phyloP scores from a whole-genome alignment of 176 grass and related monocot species.

The Lolium multiflorum region DNA sequence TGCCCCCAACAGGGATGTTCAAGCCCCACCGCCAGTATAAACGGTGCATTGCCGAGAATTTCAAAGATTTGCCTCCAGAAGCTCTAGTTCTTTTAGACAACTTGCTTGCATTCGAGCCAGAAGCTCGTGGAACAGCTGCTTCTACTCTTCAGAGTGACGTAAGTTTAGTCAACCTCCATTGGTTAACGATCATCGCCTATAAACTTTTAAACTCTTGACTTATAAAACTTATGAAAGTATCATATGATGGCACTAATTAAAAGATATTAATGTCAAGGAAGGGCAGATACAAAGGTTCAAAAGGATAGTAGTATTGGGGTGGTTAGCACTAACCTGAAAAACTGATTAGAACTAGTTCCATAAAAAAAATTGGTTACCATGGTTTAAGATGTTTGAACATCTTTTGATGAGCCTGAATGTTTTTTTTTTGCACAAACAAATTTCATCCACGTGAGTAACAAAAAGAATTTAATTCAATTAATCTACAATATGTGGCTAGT shows the following conservation, averaged over 20 bases:
- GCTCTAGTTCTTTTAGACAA: slow-evolving; percentile 68
- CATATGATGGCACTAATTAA: slow-evolving; percentile 4
- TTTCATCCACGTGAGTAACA: slow-evolving; percentile 12
- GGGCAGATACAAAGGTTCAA: background rate
- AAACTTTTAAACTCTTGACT: background rate
- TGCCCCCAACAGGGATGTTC: slow-evolving; percentile 83
- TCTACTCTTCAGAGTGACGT: slow-evolving; percentile 68
- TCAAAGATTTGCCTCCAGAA: slow-evolving; percentile 71
- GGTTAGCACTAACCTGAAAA: background rate
- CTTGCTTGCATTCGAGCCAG: slow-evolving; percentile 82
- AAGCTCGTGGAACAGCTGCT: slow-evolving; percentile 73
- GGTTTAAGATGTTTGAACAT: background rate
- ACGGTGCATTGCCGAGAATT: slow-evolving; percentile 65
- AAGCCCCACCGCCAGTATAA: slow-evolving; percentile 71
- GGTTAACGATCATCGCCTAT: background rate
- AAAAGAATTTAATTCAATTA: background rate
- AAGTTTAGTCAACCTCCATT: slow-evolving; percentile 39
- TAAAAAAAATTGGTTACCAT: background rate
- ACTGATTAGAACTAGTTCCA: background rate
- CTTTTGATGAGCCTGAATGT: slow-evolving; percentile 16
- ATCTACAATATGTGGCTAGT: background rate
- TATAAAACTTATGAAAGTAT: background rate
- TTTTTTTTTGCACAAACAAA: background rate
- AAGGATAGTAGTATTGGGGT: slow-evolving; percentile 19
- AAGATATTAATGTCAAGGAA: background rate